A percentile compares a stretch with the other conserved stretches of the same genome.
Conservation (phyloP, 345 rosid genomes). For the Eucalyptus leucophloia region DNA sequence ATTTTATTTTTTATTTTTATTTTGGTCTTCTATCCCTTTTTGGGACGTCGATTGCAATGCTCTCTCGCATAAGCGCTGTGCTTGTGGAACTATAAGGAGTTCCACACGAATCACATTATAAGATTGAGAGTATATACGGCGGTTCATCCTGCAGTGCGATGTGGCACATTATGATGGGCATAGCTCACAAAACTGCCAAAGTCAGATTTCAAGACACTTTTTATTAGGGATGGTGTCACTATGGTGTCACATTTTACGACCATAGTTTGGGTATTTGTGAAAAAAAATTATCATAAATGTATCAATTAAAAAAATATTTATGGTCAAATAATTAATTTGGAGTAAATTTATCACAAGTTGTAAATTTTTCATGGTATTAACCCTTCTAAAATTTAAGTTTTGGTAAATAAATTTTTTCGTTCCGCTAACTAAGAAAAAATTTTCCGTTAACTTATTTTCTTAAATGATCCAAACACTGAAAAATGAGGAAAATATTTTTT, state of each 20-base stretch:
- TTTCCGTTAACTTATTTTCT: too few relatives aligned
- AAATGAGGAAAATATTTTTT: too few relatives aligned
- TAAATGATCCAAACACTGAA: accelerated
- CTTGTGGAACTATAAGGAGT: too few relatives aligned
- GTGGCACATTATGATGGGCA: background rate
- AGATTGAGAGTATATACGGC: too few relatives aligned
- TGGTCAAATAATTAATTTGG: accelerated
- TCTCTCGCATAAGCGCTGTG: too few relatives aligned
- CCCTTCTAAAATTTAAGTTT: too few relatives aligned
- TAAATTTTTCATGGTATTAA: accelerated
- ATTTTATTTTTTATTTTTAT: background rate
- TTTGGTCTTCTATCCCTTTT: background rate
- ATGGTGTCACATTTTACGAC: accelerated
- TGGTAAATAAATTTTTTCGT: accelerated
- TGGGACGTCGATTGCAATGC: too few relatives aligned
- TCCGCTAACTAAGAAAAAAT: accelerated
- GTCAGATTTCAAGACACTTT: background rate
- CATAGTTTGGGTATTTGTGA: too few relatives aligned
- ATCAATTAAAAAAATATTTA: accelerated
- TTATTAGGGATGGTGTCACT: accelerated
- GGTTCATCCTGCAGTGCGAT: accelerated
- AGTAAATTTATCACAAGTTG: accelerated
- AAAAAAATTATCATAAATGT: accelerated
- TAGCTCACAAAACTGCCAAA: background rate
- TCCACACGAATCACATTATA: background rate